Percentiles rank a stretch among this genome's conserved stretches.
Evolutionary conservation across 805 yeast genomes (phyloP).

Genomic region (Saturnispora sekii): DNA sequence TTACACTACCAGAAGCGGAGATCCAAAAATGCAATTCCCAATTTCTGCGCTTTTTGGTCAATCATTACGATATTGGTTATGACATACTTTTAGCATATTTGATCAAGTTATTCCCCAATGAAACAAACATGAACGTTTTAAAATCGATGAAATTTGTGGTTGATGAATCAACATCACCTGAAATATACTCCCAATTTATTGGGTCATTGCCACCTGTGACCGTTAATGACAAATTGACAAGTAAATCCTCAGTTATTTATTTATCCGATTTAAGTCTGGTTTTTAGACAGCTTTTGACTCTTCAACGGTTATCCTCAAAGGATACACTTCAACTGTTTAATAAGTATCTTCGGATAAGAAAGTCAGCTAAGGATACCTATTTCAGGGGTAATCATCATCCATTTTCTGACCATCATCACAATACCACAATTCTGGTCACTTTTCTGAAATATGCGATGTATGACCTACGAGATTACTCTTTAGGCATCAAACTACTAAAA

Average conservation of each 20-base stretch:
- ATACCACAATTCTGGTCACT: slow-evolving; percentile 13
- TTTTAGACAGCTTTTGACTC: slow-evolving; percentile 9
- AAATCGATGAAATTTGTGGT: slow-evolving; percentile 1
- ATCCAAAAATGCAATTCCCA: slow-evolving; percentile 9
- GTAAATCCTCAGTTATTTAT: slow-evolving; percentile 1
- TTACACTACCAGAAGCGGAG: neutral
- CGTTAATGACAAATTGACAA: slow-evolving; percentile 5
- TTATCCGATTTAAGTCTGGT: slow-evolving; percentile 8
- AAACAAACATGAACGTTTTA: slow-evolving; percentile 2
- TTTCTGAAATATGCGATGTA: slow-evolving; percentile 8
- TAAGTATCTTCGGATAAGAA: neutral
- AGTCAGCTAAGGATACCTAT: too few species aligned
- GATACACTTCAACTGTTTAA: slow-evolving; percentile 6
- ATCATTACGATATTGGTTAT: slow-evolving; percentile 6
- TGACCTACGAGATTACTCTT: slow-evolving; percentile 10
- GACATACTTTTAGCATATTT: slow-evolving; percentile 9
- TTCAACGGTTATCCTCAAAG: slow-evolving; percentile 3
- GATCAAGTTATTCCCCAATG: slow-evolving; percentile 10
- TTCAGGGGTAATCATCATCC: slow-evolving; percentile 11
- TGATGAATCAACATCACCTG: neutral
- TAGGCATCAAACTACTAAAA: slow-evolving; percentile 4
- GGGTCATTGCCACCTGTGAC: slow-evolving; percentile 8
- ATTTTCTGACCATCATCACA: slow-evolving; percentile 13
- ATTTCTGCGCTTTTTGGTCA: slow-evolving; percentile 8
- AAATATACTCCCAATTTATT: neutral